phyloP scores from a whole-genome alignment of 164 flowering plant species.

The Vitis riparia region DNA sequence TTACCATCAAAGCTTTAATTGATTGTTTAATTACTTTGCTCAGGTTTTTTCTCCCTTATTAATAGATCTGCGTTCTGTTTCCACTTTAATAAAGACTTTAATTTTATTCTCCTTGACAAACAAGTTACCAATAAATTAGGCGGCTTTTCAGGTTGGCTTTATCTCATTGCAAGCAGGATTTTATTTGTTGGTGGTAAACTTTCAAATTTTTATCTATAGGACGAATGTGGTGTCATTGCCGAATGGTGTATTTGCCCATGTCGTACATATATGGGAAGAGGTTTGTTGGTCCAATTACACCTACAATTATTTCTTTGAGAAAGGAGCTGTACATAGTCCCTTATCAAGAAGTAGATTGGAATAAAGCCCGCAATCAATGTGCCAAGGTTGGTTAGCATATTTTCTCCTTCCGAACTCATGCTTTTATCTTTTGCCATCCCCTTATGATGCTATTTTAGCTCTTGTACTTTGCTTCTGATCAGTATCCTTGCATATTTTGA shows the following conservation, averaged over 20 bases:
- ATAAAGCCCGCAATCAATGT: slow-evolving; percentile 23
- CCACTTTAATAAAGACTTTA: too few species aligned
- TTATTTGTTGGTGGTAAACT: too few species aligned
- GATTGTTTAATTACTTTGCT: too few species aligned
- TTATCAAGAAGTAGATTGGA: slow-evolving; percentile 37
- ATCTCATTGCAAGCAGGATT: too few species aligned
- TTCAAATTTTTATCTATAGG: too few species aligned
- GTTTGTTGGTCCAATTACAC: slow-evolving; percentile 38
- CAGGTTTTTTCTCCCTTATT: too few species aligned
- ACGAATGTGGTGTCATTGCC: slow-evolving; percentile 36
- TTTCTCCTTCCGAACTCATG: not conserved
- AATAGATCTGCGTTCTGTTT: too few species aligned
- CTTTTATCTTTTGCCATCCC: not conserved
- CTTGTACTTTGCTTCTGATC: too few species aligned
- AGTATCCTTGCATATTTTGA: not conserved
- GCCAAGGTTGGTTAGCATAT: slow-evolving; percentile 20
- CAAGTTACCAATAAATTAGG: too few species aligned
- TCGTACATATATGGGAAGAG: slow-evolving; percentile 42
- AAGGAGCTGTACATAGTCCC: slow-evolving; percentile 30
- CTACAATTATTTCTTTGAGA: slow-evolving; percentile 19
- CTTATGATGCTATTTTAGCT: not conserved
- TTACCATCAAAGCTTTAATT: too few species aligned
- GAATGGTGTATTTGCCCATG: slow-evolving; percentile 43
- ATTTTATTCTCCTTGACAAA: too few species aligned
- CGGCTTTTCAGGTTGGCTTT: too few species aligned